Conservation (phyloP, 768 basidiomycete species). For the Agaricus sinodeliciosus region DNA sequence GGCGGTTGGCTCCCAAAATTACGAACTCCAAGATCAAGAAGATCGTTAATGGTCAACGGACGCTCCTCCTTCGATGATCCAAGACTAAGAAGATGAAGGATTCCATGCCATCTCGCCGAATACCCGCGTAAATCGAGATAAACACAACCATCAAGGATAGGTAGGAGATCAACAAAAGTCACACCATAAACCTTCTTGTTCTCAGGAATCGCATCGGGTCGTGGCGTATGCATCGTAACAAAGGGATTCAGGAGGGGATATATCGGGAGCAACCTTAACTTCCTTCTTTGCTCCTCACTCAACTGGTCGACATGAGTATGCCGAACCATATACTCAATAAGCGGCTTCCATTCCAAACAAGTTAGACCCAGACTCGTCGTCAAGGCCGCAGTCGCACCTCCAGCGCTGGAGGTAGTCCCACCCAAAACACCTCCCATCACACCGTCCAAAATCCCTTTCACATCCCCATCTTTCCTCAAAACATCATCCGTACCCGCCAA, state of each 20-base stretch:
- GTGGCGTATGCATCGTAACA: neutral
- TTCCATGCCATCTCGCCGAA: neutral
- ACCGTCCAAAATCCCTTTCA: constrained; percentile 1
- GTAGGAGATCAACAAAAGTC: constrained; percentile 1
- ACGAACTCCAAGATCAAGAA: neutral
- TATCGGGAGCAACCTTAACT: constrained; percentile 2
- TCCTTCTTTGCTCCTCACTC: neutral
- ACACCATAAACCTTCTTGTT: constrained; percentile 2
- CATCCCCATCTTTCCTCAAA: neutral
- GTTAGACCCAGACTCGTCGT: constrained; percentile 1
- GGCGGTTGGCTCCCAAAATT: constrained; percentile 7
- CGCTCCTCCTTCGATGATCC: neutral
- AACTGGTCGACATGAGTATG: neutral
- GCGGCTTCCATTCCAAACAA: neutral
- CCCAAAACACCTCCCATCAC: neutral
- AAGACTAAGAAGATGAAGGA: neutral
- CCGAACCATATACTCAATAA: constrained; percentile 2
- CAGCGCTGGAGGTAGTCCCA: neutral
- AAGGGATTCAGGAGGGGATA: constrained; percentile 2
- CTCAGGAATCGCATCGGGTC: constrained; percentile 1
- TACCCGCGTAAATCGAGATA: constrained; percentile 3
- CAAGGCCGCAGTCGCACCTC: neutral
- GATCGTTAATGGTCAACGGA: neutral
- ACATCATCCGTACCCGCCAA: neutral
- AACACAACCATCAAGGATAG: constrained; percentile 3